Base-by-base conservation (phyloP, 352 stramenopile species). In the Blastocystis sp. region DNA sequence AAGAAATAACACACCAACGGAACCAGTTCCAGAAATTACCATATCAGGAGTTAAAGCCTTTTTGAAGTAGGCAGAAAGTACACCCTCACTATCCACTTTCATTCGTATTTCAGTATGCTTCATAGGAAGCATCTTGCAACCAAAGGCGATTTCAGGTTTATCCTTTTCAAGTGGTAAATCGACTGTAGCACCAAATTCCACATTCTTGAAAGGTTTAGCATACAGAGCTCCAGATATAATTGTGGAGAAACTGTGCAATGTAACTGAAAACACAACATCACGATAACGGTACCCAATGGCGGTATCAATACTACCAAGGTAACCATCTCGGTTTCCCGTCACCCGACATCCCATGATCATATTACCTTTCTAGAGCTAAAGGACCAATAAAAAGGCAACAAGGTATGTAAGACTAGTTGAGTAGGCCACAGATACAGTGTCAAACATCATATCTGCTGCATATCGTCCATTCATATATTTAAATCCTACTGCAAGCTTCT, bases 51-150 rank as follows among this genome's bases (percentile, higher is more conserved):
- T 53, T 53, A 78, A n/a, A 19, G 3, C 22, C 33, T 35, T 53
- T n/a, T 68, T 58, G 53, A 66, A 84, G 30, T 58, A 68, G 22
- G 24, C 27, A 30, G 53, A 37, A 22, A 84, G 22, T 22, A 30
- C 4, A 35, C 73, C 73, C 15, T 84, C 59, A 11, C 6, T 54
- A 66, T 84, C 73, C 24, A 84, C 73, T 51, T 68, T 84, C 51
- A 84, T 7, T 30, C 13, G 48, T n/a, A 37, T 44, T 42, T 84
- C 73, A n/a, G 22, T 51, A 37, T 53, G 1, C 24, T 56, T 58
- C 37, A 27, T 35, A 15, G 73, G 73, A 53, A 69, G 33, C 73
- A 84, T 40, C 19, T 4, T n/a, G 30, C 33, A 68, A 48, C 73
- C 73, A 57, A 84, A 84, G 24, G 73, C 73, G 17, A 84, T 24